Evolutionary conservation across 208 protist genomes (phyloP), one percentile per base, ranked within the genome.

Genomic region (Acanthamoeba polyphaga): DNA sequence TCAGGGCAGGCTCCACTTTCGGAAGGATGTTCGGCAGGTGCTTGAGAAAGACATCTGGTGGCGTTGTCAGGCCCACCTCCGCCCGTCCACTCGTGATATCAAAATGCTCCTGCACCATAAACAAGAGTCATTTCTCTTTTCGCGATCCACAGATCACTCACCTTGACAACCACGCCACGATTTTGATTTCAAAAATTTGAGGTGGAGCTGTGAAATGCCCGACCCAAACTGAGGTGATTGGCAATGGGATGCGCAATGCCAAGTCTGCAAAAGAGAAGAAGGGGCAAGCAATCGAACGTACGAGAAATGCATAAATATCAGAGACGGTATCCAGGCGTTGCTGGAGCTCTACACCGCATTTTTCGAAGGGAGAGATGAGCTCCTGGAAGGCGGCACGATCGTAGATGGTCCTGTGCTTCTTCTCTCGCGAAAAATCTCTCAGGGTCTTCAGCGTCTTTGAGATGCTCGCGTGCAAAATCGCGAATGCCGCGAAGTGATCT

Each of bases 271-370:
- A 46, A 46, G 74, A 51, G 1, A 49, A 43, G 38, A 82, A 27
- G 55, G 88, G 17, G 12, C 12, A 17, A 4, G 32, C 27, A 24
- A 15, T 17, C 9, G 46, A 38, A 19, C 27, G 5, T 93, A 93
- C 88, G 24, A 93, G 88, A 38, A 93, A 93, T 12, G 53, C 49
- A 55, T 93, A 93, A 55, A 93, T n/a, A 12, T 93, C 88, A 22
- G 88, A 53, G 66, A 93, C 46, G 88, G 88, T 76, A 46, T 93
- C 60, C 60, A 93, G 27, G 46, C 88, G 88, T n/a, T 76, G 88
- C n/a, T 93, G 88, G 24, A 93, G 88, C 15, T 93, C 27, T 8
- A 62, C 46, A 27, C 88, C 53, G 38, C 88, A 89, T 89, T 66
- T 53, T 43, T 89, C 82, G 46, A 89, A 89, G 29, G 82, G 58